Base-by-base conservation (phyloP, 805 yeast species). In the Candida stauntonica region DNA sequence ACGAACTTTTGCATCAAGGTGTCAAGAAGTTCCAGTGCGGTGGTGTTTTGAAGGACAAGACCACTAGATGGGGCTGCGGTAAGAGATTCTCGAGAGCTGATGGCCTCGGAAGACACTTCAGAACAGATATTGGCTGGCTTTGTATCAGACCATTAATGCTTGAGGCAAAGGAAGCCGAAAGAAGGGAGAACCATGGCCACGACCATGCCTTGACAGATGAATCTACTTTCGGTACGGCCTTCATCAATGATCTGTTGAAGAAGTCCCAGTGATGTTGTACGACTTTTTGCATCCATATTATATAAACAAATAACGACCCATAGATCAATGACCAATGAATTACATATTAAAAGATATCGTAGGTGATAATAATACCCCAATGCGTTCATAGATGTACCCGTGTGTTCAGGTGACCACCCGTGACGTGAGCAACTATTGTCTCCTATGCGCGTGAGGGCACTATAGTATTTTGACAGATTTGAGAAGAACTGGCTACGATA, bases 21-120 rank as follows among this genome's bases (percentile, higher is more conserved):
- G 77, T 73, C 41, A 81, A 79, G 64, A 77, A 73, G 56, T 83
- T 78, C 59, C 73, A 70, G 39, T 84, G 93, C 55, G 72, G 73
- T 40, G 89, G 88, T 1, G 58, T 58, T 16, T 58, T 81, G 44
- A 67, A 68, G 24, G 81, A 79, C 49, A 79, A 80, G 1, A 55
- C 51, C 12, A 76, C 81, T 4, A 60, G 62, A 46, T 81, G 91
- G 89, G 91, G 89, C 3, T 82, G 91, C 57, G 81, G 83, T 13
- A 75, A 78, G 54, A 67, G 70, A 46, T 83, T 83, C 59, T 87
- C 89, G 5, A 65, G 93, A 29, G 79, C 85, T 3, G 93, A 84
- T 57, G 93, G 91, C 0, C 66, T 83, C 29, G 78, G 84, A 2
- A 69, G 91, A 36, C 93, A 83, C 53, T 81, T 82, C 54, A 64